A percentile compares a stretch with the other conserved stretches of the same genome.
Conservation (phyloP, 148 eudicot genomes). For the Amaranthus cruentus region DNA sequence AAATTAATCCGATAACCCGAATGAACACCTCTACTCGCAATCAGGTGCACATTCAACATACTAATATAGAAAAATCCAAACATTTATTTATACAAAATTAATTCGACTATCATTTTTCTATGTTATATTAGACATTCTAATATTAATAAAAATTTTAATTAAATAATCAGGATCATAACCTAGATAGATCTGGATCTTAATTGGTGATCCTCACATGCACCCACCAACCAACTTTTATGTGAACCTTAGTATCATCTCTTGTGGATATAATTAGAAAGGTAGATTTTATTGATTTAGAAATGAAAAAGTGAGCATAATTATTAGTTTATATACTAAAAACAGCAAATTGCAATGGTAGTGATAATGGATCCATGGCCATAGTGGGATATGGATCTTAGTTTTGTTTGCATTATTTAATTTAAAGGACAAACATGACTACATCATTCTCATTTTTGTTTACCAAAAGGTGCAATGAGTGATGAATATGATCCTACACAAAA, state of each 20-base stretch:
- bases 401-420: conserved; percentile 15
- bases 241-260: background rate
- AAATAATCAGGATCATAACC: no score
- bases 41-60: no score
- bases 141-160: no score
- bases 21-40: no score
- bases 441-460: background rate
- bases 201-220: background rate
- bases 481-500: background rate
- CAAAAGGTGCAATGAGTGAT: conserved; percentile 1
- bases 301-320: background rate
- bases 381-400: background rate
- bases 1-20: no score
- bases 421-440: background rate
- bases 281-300: background rate
- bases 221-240: background rate
- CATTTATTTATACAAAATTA: no score
- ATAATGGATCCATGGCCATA: background rate
- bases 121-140: no score
- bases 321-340: background rate
- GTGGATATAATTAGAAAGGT: conserved; percentile 8
- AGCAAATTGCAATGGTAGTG: background rate
- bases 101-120: no score
- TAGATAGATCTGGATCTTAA: no score
- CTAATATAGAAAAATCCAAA: no score